Conservation (phyloP, 2,329 filamentous ascomycete genomes). For the Bipolaris bicolor region DNA sequence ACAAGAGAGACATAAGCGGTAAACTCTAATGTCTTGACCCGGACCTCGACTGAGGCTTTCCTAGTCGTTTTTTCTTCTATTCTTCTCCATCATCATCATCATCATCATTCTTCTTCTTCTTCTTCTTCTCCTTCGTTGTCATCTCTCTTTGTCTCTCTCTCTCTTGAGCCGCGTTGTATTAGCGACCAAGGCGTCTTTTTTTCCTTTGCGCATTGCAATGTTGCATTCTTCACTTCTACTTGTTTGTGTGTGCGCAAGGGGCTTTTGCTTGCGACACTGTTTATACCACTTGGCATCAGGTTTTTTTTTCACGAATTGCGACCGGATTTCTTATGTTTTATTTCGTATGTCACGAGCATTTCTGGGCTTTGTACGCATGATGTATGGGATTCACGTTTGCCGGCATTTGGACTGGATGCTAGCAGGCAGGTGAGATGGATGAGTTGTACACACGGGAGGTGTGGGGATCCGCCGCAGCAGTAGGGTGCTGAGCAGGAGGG, state of each 20-base stretch:
- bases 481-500: constrained; percentile 19
- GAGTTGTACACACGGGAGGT: constrained; percentile 22
- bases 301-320: constrained; percentile 29
- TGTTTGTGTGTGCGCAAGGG: constrained; percentile 21
- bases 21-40: constrained; percentile 46
- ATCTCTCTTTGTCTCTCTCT: not conserved
- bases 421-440: constrained; percentile 17
- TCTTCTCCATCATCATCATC: constrained; percentile 15
- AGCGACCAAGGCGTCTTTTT: constrained; percentile 21
- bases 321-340: constrained; percentile 37
- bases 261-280: constrained; percentile 27
- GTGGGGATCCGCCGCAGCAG: constrained; percentile 23
- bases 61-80: constrained; percentile 31
- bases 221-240: constrained; percentile 30
- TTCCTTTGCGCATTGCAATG: constrained; percentile 18
- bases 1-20: constrained; percentile 34
- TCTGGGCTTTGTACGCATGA: constrained; percentile 20
- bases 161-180: not conserved
- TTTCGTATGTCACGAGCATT: constrained; percentile 36
- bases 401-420: constrained; percentile 16
- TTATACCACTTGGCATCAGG: constrained; percentile 43
- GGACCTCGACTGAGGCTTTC: constrained; percentile 29
- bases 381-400: constrained; percentile 24
- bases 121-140: not conserved
- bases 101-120: too few relatives aligned